phyloP scores from a whole-genome alignment of 768 basidiomycete species.

The Lactarius hatsudake region DNA sequence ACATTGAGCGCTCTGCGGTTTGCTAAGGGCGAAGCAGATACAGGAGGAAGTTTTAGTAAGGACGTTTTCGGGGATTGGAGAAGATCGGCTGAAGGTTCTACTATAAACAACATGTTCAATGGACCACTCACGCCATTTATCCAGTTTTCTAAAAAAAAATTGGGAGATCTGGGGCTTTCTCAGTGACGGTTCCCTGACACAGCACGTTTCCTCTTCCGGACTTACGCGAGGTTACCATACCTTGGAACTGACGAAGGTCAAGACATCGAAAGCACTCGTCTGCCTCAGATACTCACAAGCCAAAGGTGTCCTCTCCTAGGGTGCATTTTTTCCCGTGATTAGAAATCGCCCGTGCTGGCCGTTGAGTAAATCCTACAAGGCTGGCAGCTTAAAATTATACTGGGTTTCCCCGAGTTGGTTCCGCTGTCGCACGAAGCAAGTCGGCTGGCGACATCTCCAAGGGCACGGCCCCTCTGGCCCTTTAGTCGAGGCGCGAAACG shows the following conservation, averaged over 20 bases:
- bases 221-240: not conserved
- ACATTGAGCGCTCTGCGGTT: not conserved
- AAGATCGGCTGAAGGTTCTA: not conserved
- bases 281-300: not conserved
- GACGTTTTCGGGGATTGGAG: not conserved
- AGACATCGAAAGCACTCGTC: not conserved
- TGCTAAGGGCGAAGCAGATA: not conserved
- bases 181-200: not conserved
- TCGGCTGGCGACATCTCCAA: not conserved
- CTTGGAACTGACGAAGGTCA: not conserved
- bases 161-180: not conserved
- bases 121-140: not conserved
- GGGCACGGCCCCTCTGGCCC: not conserved
- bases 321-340: not conserved
- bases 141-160: not conserved
- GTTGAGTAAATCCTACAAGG: not conserved
- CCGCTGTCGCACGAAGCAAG: not conserved
- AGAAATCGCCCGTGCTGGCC: not conserved
- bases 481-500: not conserved
- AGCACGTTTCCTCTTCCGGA: not conserved
- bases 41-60: not conserved
- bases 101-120: no score
- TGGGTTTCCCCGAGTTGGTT: not conserved
- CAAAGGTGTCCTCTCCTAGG: not conserved
- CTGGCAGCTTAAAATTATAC: not conserved